Conservation (phyloP, 2,329 filamentous ascomycete genomes). For the Diaporthe ampelina region DNA sequence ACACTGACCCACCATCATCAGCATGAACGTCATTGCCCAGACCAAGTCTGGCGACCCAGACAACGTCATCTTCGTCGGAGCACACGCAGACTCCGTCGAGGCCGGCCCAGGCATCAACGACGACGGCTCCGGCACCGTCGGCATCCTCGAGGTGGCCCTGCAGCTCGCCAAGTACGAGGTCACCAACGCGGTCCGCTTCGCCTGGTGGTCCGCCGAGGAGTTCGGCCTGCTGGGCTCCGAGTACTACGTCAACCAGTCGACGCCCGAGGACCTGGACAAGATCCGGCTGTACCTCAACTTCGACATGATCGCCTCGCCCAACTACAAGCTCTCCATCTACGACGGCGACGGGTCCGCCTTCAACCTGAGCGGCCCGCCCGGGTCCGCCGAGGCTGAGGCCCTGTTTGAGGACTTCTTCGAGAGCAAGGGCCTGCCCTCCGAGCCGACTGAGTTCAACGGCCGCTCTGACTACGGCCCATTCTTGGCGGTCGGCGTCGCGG, state of each 20-base stretch:
- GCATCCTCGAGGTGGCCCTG: conserved; percentile 49
- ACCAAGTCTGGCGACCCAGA: conserved; percentile 54
- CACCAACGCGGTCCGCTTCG: conserved; percentile 51
- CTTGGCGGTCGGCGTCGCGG: conserved; percentile 74
- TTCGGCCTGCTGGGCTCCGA: conserved; percentile 46
- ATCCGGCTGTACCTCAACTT: conserved; percentile 65
- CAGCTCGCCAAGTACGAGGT: conserved; percentile 45
- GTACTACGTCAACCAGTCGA: conserved; percentile 47
- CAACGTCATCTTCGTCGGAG: conserved; percentile 49
- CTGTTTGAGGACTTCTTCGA: conserved; percentile 53
- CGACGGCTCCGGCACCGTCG: conserved; percentile 47
- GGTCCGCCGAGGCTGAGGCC: conserved; percentile 45
- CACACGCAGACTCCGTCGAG: conserved; percentile 51
- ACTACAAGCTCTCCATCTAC: conserved; percentile 69
- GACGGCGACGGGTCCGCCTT: conserved; percentile 73
- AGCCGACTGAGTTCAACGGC: conserved; percentile 71
- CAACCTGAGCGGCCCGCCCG: conserved; percentile 56
- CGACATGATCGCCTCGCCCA: conserved; percentile 67
- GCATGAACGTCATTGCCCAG: conserved; percentile 53
- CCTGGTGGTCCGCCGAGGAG: conserved; percentile 54
- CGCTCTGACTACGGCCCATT: conserved; percentile 74
- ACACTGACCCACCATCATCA: conserved; percentile 53
- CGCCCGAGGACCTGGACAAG: conserved; percentile 48
- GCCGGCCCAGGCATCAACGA: conserved; percentile 52
- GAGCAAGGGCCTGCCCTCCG: conserved; percentile 62